Evolutionary conservation across 1,284 basidiomycete genomes (phyloP).

Genomic region (Rugosomyces carneus): DNA sequence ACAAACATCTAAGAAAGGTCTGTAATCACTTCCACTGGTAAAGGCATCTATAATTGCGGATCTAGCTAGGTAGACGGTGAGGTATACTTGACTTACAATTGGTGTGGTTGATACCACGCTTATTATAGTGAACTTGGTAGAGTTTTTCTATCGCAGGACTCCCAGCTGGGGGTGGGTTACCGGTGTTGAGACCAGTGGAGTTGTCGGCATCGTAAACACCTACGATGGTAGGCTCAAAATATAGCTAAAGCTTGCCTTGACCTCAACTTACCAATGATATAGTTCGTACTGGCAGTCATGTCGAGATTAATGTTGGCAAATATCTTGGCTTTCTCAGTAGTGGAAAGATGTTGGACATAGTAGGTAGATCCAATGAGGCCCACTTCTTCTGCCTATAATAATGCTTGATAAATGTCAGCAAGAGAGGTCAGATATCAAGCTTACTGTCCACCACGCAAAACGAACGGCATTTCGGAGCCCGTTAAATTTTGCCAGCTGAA

Average conservation of each 20-base stretch:
- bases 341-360: conserved; percentile 11
- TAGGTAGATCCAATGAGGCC: conserved; percentile 12
- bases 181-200: conserved; percentile 10
- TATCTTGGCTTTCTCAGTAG: conserved; percentile 11
- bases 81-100: background rate
- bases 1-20: conserved; percentile 11
- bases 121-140: conserved; percentile 9
- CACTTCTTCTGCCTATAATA: conserved; percentile 10
- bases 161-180: conserved; percentile 9
- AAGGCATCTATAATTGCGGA: conserved; percentile 7
- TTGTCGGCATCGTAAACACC: conserved; percentile 14
- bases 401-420: background rate
- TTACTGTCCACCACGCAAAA: conserved; percentile 14
- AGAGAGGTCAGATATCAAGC: background rate
- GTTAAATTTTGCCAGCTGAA: conserved; percentile 12
- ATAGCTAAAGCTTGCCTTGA: background rate
- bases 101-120: conserved; percentile 9
- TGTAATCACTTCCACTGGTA: conserved; percentile 12
- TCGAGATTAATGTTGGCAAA: conserved; percentile 14
- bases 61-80: background rate
- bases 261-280: conserved; percentile 6
- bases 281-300: conserved; percentile 14
- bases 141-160: conserved; percentile 12
- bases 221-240: background rate
- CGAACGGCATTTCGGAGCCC: conserved; percentile 12